Evolutionary conservation across 495 filamentous ascomycete genomes (phyloP), one percentile per base, ranked within the genome.

Genomic region (Daldinia grandis): DNA sequence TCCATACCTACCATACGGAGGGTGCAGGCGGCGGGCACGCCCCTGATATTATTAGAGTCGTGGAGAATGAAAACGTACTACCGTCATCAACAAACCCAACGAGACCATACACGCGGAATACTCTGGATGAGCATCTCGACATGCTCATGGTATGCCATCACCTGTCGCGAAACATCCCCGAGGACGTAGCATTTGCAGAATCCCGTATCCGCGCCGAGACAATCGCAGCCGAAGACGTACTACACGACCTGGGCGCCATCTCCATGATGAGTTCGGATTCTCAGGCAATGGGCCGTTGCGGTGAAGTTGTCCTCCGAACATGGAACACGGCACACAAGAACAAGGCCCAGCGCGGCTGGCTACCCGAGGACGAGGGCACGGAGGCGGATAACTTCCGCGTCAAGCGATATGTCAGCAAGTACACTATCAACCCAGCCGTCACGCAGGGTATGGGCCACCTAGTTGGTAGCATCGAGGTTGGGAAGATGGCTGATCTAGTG

Each of bases 71-170:
- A n/a, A 96, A 99, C 75, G 95, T 99, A 0, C 87, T 99, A 3
- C 95, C 95, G 8, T 93, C 90, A 14, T 93, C 89, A 54, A 99
- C 95, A 0, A 99, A 97, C 80, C 95, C 95, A 0, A 99, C 95
- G 15, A 85, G 95, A 3, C 95, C 95, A 3, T 98, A 90, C 82
- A 99, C 95, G 9, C 78, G 82, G 42, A 99, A 99, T 82, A 99
- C 95, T 4, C 86, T 98, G 0, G 95, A 98, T 67, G 95, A 99
- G 81, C 95, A 99, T 80, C 87, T 98, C 1, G 95, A 98, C 79
- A 99, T 99, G 95, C 80, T 99, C 35, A 98, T 98, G 95, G 93
- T 97, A 27, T 99, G 95, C 86, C 95, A 99, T 76, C 96, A 99
- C 76, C 81, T 98, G 19, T 91, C 88, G 51, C 93, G 91, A 80